Percentiles rank a stretch among this genome's conserved stretches.
These are phyloP conservation scores for Breviolum minutum DNA, from an alignment of 73 alveolate species.

Conservation along the genomic window DNA sequence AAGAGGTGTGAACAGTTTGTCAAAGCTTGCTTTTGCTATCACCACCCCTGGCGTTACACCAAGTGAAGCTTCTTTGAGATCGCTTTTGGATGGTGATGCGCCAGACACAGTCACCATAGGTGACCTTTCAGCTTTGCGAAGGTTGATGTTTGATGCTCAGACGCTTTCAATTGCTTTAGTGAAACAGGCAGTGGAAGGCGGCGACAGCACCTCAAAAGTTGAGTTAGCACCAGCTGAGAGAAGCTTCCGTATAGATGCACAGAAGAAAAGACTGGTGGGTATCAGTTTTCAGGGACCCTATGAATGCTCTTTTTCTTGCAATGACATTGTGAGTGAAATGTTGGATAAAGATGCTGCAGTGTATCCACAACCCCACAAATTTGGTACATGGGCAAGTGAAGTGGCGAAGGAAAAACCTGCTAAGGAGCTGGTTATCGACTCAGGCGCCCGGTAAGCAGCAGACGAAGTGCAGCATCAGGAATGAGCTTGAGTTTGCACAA, in stretches of 20 bases:
- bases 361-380: background rate
- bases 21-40: background rate
- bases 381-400: background rate
- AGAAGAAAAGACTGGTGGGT: background rate
- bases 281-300: background rate
- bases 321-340: background rate
- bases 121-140: no score
- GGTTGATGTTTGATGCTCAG: constrained; percentile 24
- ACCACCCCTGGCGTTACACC: background rate
- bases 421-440: background rate
- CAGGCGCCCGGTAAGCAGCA: background rate
- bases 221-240: constrained; percentile 7
- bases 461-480: background rate
- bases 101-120: background rate
- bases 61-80: background rate
- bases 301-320: background rate
- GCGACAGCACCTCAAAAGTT: background rate
- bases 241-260: background rate
- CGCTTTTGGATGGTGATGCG: background rate
- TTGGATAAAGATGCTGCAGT: background rate
- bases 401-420: background rate
- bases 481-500: background rate
- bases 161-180: background rate
- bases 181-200: background rate
- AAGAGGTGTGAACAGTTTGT: background rate